Percentiles rank a stretch among this genome's conserved stretches.
Conservation (phyloP, 2,329 filamentous ascomycete species). For the Bisporella sp. region DNA sequence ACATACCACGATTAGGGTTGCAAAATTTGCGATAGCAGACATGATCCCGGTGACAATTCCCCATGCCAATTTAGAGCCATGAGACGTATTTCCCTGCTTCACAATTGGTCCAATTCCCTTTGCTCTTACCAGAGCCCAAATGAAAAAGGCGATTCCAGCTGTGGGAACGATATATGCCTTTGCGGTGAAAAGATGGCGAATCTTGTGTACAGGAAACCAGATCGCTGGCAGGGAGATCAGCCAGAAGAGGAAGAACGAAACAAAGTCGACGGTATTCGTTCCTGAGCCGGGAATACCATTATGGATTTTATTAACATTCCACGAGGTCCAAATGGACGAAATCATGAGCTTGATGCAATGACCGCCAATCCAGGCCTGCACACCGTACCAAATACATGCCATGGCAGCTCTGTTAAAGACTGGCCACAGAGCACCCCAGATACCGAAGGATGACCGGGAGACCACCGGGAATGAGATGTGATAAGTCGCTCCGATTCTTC, state of each 20-base stretch:
- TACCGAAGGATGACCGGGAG: constrained; percentile 71
- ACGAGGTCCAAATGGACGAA: constrained; percentile 65
- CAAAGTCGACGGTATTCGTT: constrained; percentile 68
- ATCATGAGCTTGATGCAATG: constrained; percentile 88
- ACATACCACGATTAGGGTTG: constrained; percentile 65
- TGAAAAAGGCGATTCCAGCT: constrained; percentile 79
- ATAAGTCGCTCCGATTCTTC: constrained; percentile 78
- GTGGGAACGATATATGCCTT: constrained; percentile 80
- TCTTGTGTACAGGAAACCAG: constrained; percentile 84
- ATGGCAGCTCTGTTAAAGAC: constrained; percentile 85
- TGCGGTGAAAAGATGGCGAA: constrained; percentile 84
- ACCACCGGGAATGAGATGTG: constrained; percentile 87
- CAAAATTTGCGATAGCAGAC: constrained; percentile 85
- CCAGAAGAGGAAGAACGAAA: constrained; percentile 87
- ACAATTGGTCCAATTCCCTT: constrained; percentile 80
- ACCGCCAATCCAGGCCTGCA: constrained; percentile 79
- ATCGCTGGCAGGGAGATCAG: constrained; percentile 71
- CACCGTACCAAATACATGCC: constrained; percentile 77
- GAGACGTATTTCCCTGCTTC: constrained; percentile 52
- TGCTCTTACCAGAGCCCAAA: constrained; percentile 78
- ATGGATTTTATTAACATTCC: constrained; percentile 44
- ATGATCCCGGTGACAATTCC: constrained; percentile 79
- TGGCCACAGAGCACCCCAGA: constrained; percentile 86
- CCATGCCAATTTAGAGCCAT: constrained; percentile 71
- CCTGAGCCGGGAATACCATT: constrained; percentile 65